Percentiles rank a stretch among this genome's conserved stretches.
Conservation (phyloP, 2,329 filamentous ascomycete species). For the Exophiala aquamarina region DNA sequence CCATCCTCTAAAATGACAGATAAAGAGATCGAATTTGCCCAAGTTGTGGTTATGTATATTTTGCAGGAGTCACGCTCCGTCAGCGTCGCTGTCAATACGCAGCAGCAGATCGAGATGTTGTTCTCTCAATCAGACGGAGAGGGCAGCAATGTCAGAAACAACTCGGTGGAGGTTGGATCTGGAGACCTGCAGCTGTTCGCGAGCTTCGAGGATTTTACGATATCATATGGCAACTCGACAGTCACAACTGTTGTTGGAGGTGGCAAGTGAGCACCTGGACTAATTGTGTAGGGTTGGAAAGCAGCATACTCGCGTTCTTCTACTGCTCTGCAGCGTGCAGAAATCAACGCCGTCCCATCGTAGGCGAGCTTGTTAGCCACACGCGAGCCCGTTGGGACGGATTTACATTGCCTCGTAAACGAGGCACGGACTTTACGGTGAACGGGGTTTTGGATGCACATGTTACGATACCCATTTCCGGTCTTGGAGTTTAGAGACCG, state of each 20-base stretch:
- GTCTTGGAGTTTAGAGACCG: neutral
- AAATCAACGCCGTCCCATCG: too few relatives aligned
- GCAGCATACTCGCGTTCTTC: too few relatives aligned
- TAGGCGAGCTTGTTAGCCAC: too few relatives aligned
- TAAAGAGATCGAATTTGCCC: constrained; percentile 17
- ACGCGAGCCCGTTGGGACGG: neutral
- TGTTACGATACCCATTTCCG: constrained; percentile 1
- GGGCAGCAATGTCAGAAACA: constrained; percentile 21
- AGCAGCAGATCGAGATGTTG: constrained; percentile 25
- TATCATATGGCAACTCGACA: constrained; percentile 33
- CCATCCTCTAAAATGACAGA: constrained; percentile 21
- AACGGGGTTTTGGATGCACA: too few relatives aligned
- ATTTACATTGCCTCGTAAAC: too few relatives aligned
- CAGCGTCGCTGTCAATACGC: constrained; percentile 30
- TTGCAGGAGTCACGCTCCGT: constrained; percentile 32
- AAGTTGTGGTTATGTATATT: constrained; percentile 26
- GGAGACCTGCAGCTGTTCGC: constrained; percentile 33
- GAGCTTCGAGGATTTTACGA: constrained; percentile 38
- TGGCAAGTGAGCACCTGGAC: constrained; percentile 7
- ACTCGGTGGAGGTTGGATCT: constrained; percentile 29
- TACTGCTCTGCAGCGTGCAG: too few relatives aligned
- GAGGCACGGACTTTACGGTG: too few relatives aligned
- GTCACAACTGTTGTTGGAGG: too few relatives aligned
- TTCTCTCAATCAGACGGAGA: constrained; percentile 34
- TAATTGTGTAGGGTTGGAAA: too few relatives aligned